Conservation (phyloP, 495 filamentous ascomycete species). For the Penicillium canariense region DNA sequence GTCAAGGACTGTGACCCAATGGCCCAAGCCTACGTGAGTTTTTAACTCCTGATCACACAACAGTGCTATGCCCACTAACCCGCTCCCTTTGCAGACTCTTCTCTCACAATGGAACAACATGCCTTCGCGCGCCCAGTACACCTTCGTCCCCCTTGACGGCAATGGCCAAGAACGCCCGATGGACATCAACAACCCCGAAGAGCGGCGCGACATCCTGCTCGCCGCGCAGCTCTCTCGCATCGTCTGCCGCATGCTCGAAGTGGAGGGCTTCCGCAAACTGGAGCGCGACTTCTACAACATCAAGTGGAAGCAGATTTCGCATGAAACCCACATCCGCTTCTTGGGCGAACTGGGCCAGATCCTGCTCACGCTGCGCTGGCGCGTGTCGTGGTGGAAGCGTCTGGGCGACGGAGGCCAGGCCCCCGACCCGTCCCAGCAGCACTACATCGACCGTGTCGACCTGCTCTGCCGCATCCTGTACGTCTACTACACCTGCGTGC, state of each 20-base stretch:
- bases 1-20: constrained; percentile 47
- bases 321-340: constrained; percentile 45
- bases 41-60: background rate
- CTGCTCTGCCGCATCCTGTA: constrained; percentile 50
- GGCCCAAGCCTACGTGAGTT: constrained; percentile 43
- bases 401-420: constrained; percentile 45
- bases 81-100: constrained; percentile 33
- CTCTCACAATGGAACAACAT: constrained; percentile 53
- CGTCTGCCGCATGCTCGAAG: constrained; percentile 49
- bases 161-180: constrained; percentile 37
- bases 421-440: constrained; percentile 43
- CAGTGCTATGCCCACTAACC: background rate
- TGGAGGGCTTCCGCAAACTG: constrained; percentile 50
- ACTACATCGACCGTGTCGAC: constrained; percentile 47
- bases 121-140: constrained; percentile 50
- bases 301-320: constrained; percentile 50
- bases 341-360: constrained; percentile 45
- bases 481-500: constrained; percentile 49
- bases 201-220: constrained; percentile 45
- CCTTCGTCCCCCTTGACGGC: constrained; percentile 37
- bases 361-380: constrained; percentile 49
- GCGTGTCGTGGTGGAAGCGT: constrained; percentile 49
- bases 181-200: constrained; percentile 40
- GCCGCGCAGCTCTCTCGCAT: constrained; percentile 50
- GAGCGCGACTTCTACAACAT: constrained; percentile 52